Evolutionary conservation across 441 rosid genomes (phyloP).

Genomic region (Adansonia rubrostipa): DNA sequence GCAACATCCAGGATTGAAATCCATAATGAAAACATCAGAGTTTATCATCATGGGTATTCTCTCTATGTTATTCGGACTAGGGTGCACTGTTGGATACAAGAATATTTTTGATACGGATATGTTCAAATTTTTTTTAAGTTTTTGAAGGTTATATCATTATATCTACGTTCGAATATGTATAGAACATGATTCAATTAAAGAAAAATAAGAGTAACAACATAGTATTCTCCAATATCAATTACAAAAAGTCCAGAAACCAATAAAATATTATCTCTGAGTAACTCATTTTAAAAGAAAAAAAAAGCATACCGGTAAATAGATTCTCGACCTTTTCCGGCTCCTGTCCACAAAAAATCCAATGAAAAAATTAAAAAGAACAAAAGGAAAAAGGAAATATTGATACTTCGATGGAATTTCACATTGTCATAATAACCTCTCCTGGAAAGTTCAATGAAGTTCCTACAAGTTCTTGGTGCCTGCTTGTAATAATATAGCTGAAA

Average conservation of each 20-base stretch:
- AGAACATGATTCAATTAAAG: too few relatives aligned
- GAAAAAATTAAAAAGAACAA: not conserved
- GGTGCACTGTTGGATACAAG: too few relatives aligned
- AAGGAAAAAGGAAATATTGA: slow-evolving; percentile 54
- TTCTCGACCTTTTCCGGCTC: slow-evolving; percentile 94
- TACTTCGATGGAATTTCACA: slow-evolving; percentile 83
- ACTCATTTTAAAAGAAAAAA: not conserved
- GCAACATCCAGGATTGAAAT: not conserved
- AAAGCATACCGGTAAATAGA: slow-evolving; percentile 79
- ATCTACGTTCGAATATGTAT: too few relatives aligned
- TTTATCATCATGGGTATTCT: not conserved
- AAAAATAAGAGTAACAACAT: too few relatives aligned
- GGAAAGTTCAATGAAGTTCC: slow-evolving; percentile 87
- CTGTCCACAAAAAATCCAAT: slow-evolving; percentile 41
- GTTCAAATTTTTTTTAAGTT: too few relatives aligned
- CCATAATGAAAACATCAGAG: not conserved
- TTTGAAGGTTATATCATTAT: too few relatives aligned
- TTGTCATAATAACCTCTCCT: slow-evolving; percentile 87
- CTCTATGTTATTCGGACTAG: too few relatives aligned
- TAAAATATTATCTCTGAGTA: not conserved
- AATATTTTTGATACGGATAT: too few relatives aligned
- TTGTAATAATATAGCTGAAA: slow-evolving; percentile 70
- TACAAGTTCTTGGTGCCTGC: slow-evolving; percentile 95
- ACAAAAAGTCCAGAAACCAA: not conserved
- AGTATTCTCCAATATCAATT: not conserved